Percentiles rank a stretch among this genome's conserved stretches.
These are phyloP conservation scores for Cardiospermum halicacabum DNA, from an alignment of 345 rosid species.

Conservation along the genomic window DNA sequence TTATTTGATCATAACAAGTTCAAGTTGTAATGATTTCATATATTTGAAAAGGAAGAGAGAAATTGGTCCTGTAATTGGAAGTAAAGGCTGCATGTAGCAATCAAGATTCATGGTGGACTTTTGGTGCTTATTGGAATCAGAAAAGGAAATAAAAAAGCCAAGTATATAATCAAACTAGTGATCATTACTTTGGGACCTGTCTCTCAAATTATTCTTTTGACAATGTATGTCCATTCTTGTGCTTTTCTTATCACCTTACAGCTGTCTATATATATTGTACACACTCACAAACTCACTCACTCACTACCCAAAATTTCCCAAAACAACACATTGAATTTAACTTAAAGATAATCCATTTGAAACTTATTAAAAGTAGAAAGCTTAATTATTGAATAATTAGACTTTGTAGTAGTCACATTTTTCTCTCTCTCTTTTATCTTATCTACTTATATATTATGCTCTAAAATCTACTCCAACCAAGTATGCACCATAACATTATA, in stretches of 20 bases:
- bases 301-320: neutral
- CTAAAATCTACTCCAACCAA: neutral
- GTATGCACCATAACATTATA: neutral
- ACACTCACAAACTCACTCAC: no score
- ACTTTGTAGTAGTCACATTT: neutral
- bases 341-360: neutral
- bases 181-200: conserved; percentile 24
- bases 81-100: neutral
- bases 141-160: conserved; percentile 11
- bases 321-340: no score
- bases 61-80: no score
- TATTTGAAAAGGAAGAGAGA: no score
- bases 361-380: conserved; percentile 19
- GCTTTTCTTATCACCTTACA: conserved; percentile 12
- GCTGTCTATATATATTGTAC: conserved; percentile 5
- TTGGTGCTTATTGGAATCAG: conserved; percentile 26
- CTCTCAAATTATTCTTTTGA: conserved; percentile 12
- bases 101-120: conserved; percentile 24
- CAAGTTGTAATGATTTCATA: neutral
- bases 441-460: neutral
- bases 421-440: neutral
- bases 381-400: conserved; percentile 10
- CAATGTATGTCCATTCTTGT: neutral
- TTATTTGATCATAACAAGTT: neutral
- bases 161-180: conserved; percentile 23